Evolutionary conservation across 257 asterid genomes (phyloP), one percentile per base, ranked within the genome.

Genomic region (Salvia hispanica): DNA sequence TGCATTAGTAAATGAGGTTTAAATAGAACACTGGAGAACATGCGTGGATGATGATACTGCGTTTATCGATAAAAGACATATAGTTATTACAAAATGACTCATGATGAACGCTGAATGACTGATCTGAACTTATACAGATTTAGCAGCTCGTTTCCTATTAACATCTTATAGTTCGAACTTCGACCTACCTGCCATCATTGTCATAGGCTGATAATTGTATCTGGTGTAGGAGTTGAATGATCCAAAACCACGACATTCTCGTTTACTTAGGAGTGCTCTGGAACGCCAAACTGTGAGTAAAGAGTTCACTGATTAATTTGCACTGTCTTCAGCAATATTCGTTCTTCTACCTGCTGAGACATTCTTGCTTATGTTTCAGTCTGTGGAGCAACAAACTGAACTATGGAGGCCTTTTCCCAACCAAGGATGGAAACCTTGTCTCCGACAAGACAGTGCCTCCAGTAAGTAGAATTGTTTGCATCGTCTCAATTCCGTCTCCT

Each of bases 241-340:
- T 67, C 84, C 88, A 13, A 93, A 88, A 69, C 92, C 93, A 33
- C 82, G 90, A 72, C 99, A 93, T 58, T 77, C 97, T 51, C 84
- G 81, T 52, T 74, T 93, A 58, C 80, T 91, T 33, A 81, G 70
- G 74, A 74, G 92, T 73, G 99, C 97, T 47, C 71, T 86, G 45
- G 82, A 74, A 9, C 92, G 91, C 42, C 81, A 84, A 86, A 82
- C 80, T 82, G 99, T 93, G 87, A 87, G 96, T 74, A 18, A 79
- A 60, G 81, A 69, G 72, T 72, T 74, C 52, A 60, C 39, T 76
- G 36, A 60, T 56, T 21, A 31, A 14, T 47, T 64, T 61, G 4
- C 59, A 12, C 25, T n/a, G 34, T 10, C 37, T n/a, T 9, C 36
- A 57, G 44, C 25, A 58, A 31, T 40, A 58, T 33, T 36, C 15